phyloP scores from a whole-genome alignment of 1,284 basidiomycete species.

The Gastroboletus turbinatus region DNA sequence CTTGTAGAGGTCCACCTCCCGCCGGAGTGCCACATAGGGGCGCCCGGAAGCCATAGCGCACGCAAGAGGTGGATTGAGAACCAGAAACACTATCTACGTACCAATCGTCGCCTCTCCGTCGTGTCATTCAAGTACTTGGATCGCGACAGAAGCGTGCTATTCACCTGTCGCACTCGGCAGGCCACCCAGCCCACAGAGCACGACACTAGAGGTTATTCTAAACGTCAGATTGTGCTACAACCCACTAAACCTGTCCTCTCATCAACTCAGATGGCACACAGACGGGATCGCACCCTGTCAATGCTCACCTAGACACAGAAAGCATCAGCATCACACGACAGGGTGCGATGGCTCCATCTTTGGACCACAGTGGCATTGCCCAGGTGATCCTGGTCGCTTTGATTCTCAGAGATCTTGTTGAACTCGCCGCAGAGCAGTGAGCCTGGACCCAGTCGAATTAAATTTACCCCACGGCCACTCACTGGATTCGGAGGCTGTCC shows the following conservation, averaged over 20 bases:
- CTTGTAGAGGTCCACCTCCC: conserved; percentile 16
- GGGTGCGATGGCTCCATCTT: neutral
- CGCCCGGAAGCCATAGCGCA: conserved; percentile 4
- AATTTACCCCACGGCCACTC: neutral
- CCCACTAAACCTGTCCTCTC: neutral
- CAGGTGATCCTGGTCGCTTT: conserved; percentile 11
- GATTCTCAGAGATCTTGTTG: neutral
- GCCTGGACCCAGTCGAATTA: conserved; percentile 6
- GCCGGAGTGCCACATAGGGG: conserved; percentile 20
- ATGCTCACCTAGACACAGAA: neutral
- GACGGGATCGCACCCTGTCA: neutral
- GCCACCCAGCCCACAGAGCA: neutral
- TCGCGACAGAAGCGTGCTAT: conserved; percentile 4
- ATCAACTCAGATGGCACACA: neutral
- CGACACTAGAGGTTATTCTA: conserved; percentile 11
- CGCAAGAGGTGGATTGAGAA: conserved; percentile 15
- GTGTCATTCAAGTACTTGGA: conserved; percentile 8
- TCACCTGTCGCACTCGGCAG: conserved; percentile 9
- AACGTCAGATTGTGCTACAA: neutral
- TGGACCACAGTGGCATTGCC: neutral
- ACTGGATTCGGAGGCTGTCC: neutral
- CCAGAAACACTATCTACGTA: conserved; percentile 9
- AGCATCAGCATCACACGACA: neutral
- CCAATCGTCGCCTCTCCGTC: conserved; percentile 9
- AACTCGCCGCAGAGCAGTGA: conserved; percentile 16